Conservation (phyloP, 345 rosid genomes). For the Salix viminalis region DNA sequence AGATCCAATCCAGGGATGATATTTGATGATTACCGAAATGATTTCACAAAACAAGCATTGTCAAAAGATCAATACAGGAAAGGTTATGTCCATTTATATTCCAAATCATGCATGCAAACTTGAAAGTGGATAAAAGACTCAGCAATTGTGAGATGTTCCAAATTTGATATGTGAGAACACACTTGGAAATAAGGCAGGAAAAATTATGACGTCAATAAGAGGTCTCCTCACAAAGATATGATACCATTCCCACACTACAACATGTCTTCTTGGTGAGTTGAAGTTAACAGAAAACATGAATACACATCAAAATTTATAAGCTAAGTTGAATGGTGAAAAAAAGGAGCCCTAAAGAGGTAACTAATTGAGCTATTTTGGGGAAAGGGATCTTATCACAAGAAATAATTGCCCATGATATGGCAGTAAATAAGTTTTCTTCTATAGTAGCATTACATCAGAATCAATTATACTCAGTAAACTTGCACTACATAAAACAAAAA, state of each 20-base stretch:
- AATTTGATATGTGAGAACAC: neutral
- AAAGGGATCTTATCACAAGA: neutral
- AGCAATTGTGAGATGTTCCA: neutral
- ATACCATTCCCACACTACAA: neutral
- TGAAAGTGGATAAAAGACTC: neutral
- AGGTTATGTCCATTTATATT: neutral
- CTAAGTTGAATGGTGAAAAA: neutral
- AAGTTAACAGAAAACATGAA: neutral
- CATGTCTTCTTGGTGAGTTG: neutral
- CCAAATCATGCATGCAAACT: neutral
- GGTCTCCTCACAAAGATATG: neutral
- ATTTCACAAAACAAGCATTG: neutral
- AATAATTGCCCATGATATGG: neutral
- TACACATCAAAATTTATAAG: too few species aligned
- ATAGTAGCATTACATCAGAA: neutral
- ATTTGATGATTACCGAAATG: neutral
- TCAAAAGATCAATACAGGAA: neutral
- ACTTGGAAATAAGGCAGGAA: neutral
- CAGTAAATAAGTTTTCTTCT: neutral
- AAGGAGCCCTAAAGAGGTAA: neutral
- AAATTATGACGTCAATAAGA: neutral
- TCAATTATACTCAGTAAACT: neutral
- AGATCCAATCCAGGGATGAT: too few species aligned
- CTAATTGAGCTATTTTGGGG: neutral
- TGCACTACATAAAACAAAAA: neutral